Conservation (phyloP, 306 rosid genomes). For the Fragaria ananassa region DNA sequence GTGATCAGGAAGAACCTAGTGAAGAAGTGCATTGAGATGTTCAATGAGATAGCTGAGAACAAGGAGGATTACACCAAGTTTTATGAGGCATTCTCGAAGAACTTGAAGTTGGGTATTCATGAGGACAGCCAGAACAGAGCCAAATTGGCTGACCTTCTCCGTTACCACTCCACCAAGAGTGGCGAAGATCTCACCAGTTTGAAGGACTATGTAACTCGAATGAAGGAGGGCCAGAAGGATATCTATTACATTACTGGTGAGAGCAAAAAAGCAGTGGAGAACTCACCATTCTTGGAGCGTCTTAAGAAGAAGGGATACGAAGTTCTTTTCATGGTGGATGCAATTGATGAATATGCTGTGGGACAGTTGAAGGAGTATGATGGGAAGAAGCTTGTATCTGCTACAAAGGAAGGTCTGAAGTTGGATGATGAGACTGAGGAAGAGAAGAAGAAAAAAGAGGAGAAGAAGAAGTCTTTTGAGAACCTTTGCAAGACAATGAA, state of each 20-base stretch:
- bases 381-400: conserved; percentile 67
- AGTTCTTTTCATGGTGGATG: conserved; percentile 68
- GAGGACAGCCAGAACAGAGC: conserved; percentile 74
- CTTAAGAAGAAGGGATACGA: conserved; percentile 66
- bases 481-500: conserved; percentile 52
- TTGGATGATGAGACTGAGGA: conserved; percentile 62
- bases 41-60: conserved; percentile 69
- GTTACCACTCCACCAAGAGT: conserved; percentile 63
- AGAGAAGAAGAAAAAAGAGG: conserved; percentile 55
- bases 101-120: conserved; percentile 61
- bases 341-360: conserved; percentile 66
- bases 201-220: conserved; percentile 65
- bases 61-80: conserved; percentile 61
- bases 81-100: conserved; percentile 68
- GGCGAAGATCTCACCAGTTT: conserved; percentile 69
- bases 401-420: conserved; percentile 64
- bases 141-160: conserved; percentile 58
- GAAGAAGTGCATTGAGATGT: conserved; percentile 77
- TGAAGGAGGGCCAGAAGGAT: conserved; percentile 74
- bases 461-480: conserved; percentile 67
- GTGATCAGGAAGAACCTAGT: conserved; percentile 67
- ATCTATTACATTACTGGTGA: conserved; percentile 71
- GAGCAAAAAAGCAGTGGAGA: conserved; percentile 68
- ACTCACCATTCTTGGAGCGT: conserved; percentile 68
- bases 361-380: conserved; percentile 66